Conservation (phyloP, 2,329 filamentous ascomycete genomes). For the Penicillium palitans region DNA sequence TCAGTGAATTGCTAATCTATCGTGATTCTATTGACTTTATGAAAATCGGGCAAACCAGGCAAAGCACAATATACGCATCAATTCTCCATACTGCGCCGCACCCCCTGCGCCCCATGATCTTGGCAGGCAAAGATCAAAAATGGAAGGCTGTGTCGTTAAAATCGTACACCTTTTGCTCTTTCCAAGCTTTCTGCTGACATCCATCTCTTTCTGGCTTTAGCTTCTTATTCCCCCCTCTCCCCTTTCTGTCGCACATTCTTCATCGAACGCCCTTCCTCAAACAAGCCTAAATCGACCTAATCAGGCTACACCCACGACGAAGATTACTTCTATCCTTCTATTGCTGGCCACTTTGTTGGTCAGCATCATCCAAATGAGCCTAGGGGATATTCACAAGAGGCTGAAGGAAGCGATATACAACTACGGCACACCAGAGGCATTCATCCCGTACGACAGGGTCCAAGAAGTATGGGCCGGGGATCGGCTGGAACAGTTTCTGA, state of each 20-base stretch:
- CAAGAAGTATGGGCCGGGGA: constrained; percentile 12
- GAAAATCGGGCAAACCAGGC: neutral
- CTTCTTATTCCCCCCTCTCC: too few species aligned
- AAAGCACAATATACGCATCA: neutral
- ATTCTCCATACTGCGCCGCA: neutral
- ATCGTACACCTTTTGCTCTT: neutral
- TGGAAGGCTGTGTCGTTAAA: neutral
- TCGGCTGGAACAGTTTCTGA: constrained; percentile 12
- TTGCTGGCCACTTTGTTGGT: neutral
- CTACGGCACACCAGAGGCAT: neutral
- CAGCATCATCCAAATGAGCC: neutral
- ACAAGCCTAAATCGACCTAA: neutral
- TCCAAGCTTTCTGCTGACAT: neutral
- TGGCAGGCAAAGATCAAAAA: neutral
- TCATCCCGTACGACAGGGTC: constrained; percentile 11
- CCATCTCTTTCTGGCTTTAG: neutral
- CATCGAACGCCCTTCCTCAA: neutral
- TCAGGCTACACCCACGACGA: neutral
- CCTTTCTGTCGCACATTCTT: neutral
- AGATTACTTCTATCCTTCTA: too few species aligned
- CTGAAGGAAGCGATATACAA: neutral
- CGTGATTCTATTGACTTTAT: neutral
- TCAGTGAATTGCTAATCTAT: neutral
- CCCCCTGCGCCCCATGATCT: neutral
- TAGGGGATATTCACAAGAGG: neutral